A percentile compares a stretch with the other conserved stretches of the same genome.
phyloP scores from a whole-genome alignment of 2,329 filamentous ascomycete genomes.

The Aspergillus oerlinghausenensis region DNA sequence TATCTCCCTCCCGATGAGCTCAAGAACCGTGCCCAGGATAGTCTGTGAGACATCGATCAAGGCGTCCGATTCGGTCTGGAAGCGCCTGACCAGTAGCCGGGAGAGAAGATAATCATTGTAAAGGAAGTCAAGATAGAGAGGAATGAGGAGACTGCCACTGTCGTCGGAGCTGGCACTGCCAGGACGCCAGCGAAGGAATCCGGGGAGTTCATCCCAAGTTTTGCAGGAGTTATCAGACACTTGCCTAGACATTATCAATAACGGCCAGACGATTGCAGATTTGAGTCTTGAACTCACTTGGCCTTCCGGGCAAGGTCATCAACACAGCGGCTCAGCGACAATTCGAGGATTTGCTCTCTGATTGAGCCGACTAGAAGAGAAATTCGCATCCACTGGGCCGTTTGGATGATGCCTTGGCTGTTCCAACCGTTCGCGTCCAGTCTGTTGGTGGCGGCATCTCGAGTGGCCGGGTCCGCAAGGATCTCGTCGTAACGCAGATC shows the following conservation, averaged over 20 bases:
- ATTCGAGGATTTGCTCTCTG: background rate
- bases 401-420: too few relatives aligned
- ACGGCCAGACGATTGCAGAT: background rate
- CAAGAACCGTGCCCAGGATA: slow-evolving; percentile 18
- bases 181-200: slow-evolving; percentile 17
- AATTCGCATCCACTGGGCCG: background rate
- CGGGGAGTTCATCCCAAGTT: slow-evolving; percentile 11
- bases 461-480: too few relatives aligned
- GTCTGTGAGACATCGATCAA: slow-evolving; percentile 18
- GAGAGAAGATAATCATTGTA: slow-evolving; percentile 23
- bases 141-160: slow-evolving; percentile 9
- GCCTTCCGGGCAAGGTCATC: slow-evolving; percentile 14
- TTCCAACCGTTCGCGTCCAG: too few relatives aligned
- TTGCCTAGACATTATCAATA: slow-evolving; percentile 4
- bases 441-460: too few relatives aligned
- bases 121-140: slow-evolving; percentile 18
- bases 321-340: slow-evolving; percentile 10
- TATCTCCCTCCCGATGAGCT: slow-evolving; percentile 8
- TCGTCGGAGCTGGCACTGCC: slow-evolving; percentile 3
- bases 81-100: slow-evolving; percentile 15
- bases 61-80: slow-evolving; percentile 13
- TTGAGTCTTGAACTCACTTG: slow-evolving; percentile 7
- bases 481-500: too few relatives aligned
- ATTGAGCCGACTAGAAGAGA: background rate
- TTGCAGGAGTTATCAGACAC: slow-evolving; percentile 13